Conservation (phyloP, 495 filamentous ascomycete genomes). For the Penicillium pulvis region DNA sequence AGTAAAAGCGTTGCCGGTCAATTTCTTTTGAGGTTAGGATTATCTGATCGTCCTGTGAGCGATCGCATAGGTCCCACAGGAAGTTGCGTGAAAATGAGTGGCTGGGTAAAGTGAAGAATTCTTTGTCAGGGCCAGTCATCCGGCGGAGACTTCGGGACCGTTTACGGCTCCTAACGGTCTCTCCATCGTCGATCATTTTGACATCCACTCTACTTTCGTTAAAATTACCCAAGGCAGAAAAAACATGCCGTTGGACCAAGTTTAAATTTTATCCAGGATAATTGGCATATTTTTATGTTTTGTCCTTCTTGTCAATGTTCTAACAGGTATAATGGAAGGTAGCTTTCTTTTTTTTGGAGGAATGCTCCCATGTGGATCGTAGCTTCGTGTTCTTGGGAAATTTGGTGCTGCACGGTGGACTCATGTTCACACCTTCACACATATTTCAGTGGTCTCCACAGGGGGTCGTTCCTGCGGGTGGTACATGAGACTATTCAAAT, state of each 20-base stretch:
- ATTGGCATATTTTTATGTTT: not conserved
- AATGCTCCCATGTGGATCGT: slow-evolving; percentile 4
- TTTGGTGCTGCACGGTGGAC: slow-evolving; percentile 1
- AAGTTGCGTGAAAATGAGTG: not conserved
- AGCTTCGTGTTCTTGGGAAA: slow-evolving; percentile 1
- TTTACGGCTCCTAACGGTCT: slow-evolving; percentile 30
- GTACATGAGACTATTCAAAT: not conserved
- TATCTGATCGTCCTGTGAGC: slow-evolving; percentile 39
- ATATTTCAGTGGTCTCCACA: slow-evolving; percentile 1
- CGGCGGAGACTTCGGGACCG: slow-evolving; percentile 11
- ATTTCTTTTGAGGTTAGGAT: slow-evolving; percentile 31
- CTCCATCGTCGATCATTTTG: slow-evolving; percentile 28
- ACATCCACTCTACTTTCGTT: slow-evolving; percentile 2
- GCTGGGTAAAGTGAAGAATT: slow-evolving; percentile 6
- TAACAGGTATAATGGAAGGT: not conserved
- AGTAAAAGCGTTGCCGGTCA: slow-evolving; percentile 31
- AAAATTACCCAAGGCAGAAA: slow-evolving; percentile 1
- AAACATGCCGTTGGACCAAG: not conserved
- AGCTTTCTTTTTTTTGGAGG: not conserved
- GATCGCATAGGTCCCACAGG: slow-evolving; percentile 21
- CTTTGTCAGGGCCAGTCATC: slow-evolving; percentile 21
- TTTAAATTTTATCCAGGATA: not conserved
- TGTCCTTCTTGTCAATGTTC: too few species aligned
- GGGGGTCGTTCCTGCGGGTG: not conserved
- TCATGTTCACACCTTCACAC: slow-evolving; percentile 9